These are phyloP conservation scores for Mycena floridula DNA, from an alignment of 768 basidiomycete genomes.

Conservation along the genomic window DNA sequence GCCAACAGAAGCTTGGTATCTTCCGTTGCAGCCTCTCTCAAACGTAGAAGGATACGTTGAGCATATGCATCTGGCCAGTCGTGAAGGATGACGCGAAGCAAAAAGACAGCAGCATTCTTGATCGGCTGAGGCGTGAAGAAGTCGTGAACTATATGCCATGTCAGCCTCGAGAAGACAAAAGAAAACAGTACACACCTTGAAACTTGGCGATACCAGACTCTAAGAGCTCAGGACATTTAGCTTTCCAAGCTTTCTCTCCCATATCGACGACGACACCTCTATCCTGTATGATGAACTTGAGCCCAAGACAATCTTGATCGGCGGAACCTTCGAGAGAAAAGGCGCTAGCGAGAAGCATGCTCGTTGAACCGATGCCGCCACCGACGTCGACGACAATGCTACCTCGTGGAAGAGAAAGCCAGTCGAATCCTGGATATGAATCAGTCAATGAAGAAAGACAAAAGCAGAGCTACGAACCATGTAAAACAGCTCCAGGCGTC, in stretches of 20 bases:
- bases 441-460: neutral
- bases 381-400: constrained; percentile 52
- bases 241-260: constrained; percentile 51
- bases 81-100: constrained; percentile 67
- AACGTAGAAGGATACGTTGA: constrained; percentile 34
- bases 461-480: constrained; percentile 29
- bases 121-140: constrained; percentile 66
- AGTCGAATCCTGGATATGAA: constrained; percentile 45
- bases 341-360: constrained; percentile 30
- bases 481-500: constrained; percentile 50
- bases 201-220: constrained; percentile 47
- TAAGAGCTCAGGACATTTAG: constrained; percentile 51
- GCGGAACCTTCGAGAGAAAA: constrained; percentile 15
- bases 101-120: constrained; percentile 52
- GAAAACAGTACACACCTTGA: constrained; percentile 31
- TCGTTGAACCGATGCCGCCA: constrained; percentile 47
- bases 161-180: constrained; percentile 1
- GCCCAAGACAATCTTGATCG: constrained; percentile 14
- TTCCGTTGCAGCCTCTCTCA: constrained; percentile 41
- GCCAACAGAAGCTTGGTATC: constrained; percentile 62
- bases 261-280: constrained; percentile 41
- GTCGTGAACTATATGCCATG: constrained; percentile 47
- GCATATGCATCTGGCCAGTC: constrained; percentile 71
- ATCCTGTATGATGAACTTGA: constrained; percentile 47
- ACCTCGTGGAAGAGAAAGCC: constrained; percentile 38